Evolutionary conservation across 2,329 filamentous ascomycete species (phyloP).

Genomic region (Purpureocillium lavendulum): DNA sequence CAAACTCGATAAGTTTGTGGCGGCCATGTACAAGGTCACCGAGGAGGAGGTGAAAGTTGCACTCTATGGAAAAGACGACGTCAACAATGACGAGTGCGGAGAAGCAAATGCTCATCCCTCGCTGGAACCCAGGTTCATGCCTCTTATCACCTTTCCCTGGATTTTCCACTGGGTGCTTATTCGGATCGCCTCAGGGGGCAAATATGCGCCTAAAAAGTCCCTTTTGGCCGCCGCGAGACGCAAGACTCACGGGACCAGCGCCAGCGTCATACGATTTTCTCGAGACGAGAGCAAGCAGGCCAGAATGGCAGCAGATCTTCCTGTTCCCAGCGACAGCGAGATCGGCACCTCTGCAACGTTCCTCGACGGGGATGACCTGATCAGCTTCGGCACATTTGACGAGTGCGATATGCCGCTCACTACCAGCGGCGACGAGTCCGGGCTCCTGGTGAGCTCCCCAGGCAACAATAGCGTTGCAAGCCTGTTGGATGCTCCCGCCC

Average conservation of each 20-base stretch:
- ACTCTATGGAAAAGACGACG: slow-evolving; percentile 32
- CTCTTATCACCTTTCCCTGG: slow-evolving; percentile 92
- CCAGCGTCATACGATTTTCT: neutral
- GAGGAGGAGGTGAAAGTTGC: slow-evolving; percentile 58
- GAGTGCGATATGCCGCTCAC: too few species aligned
- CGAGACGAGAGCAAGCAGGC: neutral
- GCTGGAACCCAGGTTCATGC: slow-evolving; percentile 45
- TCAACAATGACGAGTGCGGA: slow-evolving; percentile 24
- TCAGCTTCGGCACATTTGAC: too few species aligned
- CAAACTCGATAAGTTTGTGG: slow-evolving; percentile 62
- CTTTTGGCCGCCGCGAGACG: slow-evolving; percentile 8
- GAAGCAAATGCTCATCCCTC: slow-evolving; percentile 7
- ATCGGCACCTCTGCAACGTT: too few species aligned
- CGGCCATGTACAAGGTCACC: slow-evolving; percentile 83
- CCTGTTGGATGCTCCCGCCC: too few species aligned
- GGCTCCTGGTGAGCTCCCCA: too few species aligned
- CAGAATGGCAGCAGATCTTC: too few species aligned
- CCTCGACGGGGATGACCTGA: too few species aligned
- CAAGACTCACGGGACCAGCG: neutral
- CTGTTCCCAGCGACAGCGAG: too few species aligned
- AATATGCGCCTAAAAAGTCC: slow-evolving; percentile 13
- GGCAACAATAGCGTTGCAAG: too few species aligned
- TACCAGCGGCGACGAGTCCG: too few species aligned
- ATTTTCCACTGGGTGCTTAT: slow-evolving; percentile 59
- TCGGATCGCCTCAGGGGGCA: slow-evolving; percentile 19